Evolutionary conservation across 192 early-diverging fungal genomes (phyloP).

Genomic region (Coemansia sp.): DNA sequence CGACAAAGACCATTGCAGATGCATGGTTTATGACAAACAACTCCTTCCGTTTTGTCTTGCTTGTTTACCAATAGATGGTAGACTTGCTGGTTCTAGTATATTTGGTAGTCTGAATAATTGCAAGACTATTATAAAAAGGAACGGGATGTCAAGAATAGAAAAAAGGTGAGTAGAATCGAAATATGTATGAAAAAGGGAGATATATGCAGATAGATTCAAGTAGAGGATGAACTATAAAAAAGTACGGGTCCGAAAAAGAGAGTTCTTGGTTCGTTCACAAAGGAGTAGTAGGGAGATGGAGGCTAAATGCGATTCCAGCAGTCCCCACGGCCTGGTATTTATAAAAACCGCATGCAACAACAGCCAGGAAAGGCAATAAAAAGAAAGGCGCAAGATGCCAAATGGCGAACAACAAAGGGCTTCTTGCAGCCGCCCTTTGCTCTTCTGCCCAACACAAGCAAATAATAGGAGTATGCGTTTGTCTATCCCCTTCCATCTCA

Average conservation of each 20-base stretch:
- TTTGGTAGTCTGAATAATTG: not conserved
- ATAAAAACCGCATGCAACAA: not conserved
- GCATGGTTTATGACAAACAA: not conserved
- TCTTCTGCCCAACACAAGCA: not conserved
- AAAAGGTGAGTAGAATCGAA: too few species aligned
- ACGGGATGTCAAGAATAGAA: too few species aligned
- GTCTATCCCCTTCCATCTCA: not conserved
- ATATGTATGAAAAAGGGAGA: not conserved
- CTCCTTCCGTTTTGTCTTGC: too few species aligned
- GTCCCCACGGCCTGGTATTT: slow-evolving; percentile 10
- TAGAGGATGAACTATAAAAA: not conserved
- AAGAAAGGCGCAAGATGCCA: not conserved
- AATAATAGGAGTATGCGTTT: not conserved
- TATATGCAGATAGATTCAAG: too few species aligned
- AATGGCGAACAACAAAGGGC: not conserved
- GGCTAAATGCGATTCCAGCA: not conserved
- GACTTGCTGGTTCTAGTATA: too few species aligned
- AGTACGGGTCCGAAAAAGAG: not conserved
- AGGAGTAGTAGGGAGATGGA: not conserved
- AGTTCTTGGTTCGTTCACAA: not conserved
- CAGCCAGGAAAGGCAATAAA: not conserved
- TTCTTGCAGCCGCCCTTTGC: not conserved
- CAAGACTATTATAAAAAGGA: too few species aligned
- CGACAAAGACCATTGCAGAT: not conserved
- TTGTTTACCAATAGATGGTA: too few species aligned